phyloP scores from a whole-genome alignment of 495 filamentous ascomycete species.

The Arthonia radiata region DNA sequence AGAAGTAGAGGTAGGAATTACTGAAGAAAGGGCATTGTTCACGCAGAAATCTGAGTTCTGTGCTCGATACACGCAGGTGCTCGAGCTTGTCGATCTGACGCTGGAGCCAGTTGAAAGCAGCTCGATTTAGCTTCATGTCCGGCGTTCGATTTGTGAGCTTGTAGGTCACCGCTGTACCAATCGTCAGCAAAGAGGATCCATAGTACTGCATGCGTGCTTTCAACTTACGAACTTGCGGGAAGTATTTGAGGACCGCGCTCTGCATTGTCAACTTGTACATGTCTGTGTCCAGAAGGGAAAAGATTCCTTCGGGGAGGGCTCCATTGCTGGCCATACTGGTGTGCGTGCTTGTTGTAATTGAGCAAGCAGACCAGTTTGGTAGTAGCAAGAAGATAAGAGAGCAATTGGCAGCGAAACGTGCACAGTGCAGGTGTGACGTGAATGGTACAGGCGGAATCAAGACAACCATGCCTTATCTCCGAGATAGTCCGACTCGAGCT shows the following conservation, averaged over 20 bases:
- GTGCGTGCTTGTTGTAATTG: no score
- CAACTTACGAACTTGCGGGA: conserved; percentile 45
- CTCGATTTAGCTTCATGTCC: conserved; percentile 66
- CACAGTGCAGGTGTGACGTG: no score
- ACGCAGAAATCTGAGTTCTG: conserved; percentile 59
- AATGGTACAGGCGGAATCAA: no score
- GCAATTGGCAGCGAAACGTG: no score
- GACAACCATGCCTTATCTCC: no score
- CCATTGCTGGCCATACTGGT: no score
- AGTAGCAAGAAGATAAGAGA: no score
- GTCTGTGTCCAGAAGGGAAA: conserved; percentile 74
- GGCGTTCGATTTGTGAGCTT: conserved; percentile 86
- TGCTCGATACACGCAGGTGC: conserved; percentile 45
- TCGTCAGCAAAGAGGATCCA: conserved; percentile 9
- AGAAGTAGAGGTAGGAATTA: conserved; percentile 49
- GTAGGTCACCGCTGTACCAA: conserved; percentile 45
- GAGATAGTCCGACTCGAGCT: no score
- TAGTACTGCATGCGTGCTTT: no score
- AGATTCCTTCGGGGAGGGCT: conserved; percentile 38
- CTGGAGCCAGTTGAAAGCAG: conserved; percentile 65
- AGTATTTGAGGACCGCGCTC: conserved; percentile 79
- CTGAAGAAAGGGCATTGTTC: conserved; percentile 61
- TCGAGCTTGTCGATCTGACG: conserved; percentile 59
- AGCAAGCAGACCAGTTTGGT: no score
- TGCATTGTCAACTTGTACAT: conserved; percentile 95